Percentiles rank a stretch among this genome's conserved stretches.
Evolutionary conservation across 306 rosid species (phyloP).

Genomic region (Ceratonia siliqua): DNA sequence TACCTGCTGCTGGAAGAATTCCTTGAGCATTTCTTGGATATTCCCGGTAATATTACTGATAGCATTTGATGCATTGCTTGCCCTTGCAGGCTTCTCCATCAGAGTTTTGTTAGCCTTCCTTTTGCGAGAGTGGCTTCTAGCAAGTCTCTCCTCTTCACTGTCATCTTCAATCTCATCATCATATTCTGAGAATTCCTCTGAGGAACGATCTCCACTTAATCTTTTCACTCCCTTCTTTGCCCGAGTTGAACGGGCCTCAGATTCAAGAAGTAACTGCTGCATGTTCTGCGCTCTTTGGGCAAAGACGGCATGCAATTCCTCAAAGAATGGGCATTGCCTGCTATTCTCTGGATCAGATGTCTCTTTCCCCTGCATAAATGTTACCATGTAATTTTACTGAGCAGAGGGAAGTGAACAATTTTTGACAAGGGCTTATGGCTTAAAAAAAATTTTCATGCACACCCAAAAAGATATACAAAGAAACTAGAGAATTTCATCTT

Average conservation of each 20-base stretch:
- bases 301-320: slow-evolving; percentile 79
- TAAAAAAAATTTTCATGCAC: slow-evolving; percentile 15
- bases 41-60: slow-evolving; percentile 25
- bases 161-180: slow-evolving; percentile 57
- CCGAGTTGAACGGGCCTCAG: slow-evolving; percentile 57
- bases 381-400: neutral
- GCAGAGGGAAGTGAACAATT: neutral
- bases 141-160: slow-evolving; percentile 59
- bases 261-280: slow-evolving; percentile 68
- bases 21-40: slow-evolving; percentile 66
- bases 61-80: slow-evolving; percentile 31
- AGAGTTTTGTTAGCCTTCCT: slow-evolving; percentile 51
- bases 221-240: slow-evolving; percentile 60
- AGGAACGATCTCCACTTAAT: slow-evolving; percentile 51
- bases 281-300: slow-evolving; percentile 67
- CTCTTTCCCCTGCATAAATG: slow-evolving; percentile 74
- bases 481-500: neutral
- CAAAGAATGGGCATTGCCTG: slow-evolving; percentile 77
- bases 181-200: slow-evolving; percentile 69
- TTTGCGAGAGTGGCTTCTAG: slow-evolving; percentile 58
- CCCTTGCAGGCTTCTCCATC: slow-evolving; percentile 50
- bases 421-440: too few species aligned
- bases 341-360: slow-evolving; percentile 78
- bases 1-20: slow-evolving; percentile 69
- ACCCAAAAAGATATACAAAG: neutral